Evolutionary conservation across 139 green algal genomes (phyloP), one percentile per base, ranked within the genome.

Genomic region (Coelastrella sp.): DNA sequence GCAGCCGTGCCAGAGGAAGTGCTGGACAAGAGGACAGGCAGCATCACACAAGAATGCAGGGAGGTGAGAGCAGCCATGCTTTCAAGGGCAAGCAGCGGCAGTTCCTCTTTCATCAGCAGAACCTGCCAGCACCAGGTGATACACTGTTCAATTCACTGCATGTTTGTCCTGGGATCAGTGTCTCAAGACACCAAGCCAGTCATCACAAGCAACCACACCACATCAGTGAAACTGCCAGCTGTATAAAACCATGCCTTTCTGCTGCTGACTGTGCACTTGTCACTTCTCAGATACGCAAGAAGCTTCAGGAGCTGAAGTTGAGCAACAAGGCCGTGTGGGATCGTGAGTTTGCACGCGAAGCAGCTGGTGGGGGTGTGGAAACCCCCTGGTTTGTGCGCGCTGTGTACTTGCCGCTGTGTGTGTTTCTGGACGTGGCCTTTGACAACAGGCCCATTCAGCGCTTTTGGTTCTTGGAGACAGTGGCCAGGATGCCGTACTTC

Each of bases 401-500:
- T 11, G 89, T 93, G 27, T 98, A 98, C 93, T 68, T 91, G 73
- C 79, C 86, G 27, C 94, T 98, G 22, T 97, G 96, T 88, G 91
- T 91, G 76, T 87, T 96, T 57, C 85, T 98, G 93, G 97, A 98
- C 90, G 70, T 95, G 4, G 49, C 95, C 15, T 98, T 95, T 89
- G 91, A 93, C 61, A 95, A 95, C 86, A 92, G 96, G 10, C 96
- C 97, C 73, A 96, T 98, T 83, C 94, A 96, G 91, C 84, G 92
- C 19, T 96, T 96, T 80, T 96, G 95, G 93, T 95, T 96, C 86
- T 84, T 96, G 76, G 93, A 96, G 82, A 87, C 82, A 4, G 85
- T 89, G 72, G 94, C 94, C 20, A 86, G 92, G 78, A 95, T 96
- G 93, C 97, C 98, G 0, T 99, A 99, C 95, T 99, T 99, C 92